These are phyloP conservation scores for Colletotrichum acutatum DNA, from an alignment of 2,329 filamentous ascomycete species.

Conservation along the genomic window DNA sequence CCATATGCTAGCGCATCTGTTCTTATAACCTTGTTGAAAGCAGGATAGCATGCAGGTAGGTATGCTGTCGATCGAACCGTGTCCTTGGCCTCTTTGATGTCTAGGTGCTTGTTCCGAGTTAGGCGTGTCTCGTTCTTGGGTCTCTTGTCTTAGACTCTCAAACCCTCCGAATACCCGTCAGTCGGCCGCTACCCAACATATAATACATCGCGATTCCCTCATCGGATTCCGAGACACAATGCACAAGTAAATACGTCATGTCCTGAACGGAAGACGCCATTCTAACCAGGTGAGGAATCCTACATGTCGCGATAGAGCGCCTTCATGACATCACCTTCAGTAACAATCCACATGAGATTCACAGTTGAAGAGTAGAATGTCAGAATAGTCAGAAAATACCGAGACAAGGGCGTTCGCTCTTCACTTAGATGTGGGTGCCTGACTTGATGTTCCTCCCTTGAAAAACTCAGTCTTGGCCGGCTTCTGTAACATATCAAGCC, in stretches of 20 bases:
- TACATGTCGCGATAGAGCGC: background rate
- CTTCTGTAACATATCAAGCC: no score
- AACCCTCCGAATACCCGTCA: background rate
- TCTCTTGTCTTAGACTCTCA: background rate
- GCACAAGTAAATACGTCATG: background rate
- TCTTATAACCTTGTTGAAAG: background rate
- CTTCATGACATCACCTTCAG: background rate
- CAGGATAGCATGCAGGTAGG: background rate
- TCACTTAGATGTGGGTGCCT: no score
- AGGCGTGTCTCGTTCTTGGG: background rate
- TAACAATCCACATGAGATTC: background rate
- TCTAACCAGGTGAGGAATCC: background rate
- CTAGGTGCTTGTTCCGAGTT: background rate
- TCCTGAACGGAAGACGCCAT: background rate
- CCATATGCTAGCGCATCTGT: background rate
- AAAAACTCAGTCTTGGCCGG: no score
- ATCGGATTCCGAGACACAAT: background rate
- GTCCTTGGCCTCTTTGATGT: background rate
- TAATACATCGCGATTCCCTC: background rate
- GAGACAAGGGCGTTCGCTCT: no score
- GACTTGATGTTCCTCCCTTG: no score
- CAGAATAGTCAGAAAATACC: background rate
- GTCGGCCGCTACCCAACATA: background rate
- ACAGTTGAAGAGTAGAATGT: background rate
- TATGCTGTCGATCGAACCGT: background rate